Conservation (phyloP, 495 filamentous ascomycete genomes). For the Aspergillus heteromorphus region DNA sequence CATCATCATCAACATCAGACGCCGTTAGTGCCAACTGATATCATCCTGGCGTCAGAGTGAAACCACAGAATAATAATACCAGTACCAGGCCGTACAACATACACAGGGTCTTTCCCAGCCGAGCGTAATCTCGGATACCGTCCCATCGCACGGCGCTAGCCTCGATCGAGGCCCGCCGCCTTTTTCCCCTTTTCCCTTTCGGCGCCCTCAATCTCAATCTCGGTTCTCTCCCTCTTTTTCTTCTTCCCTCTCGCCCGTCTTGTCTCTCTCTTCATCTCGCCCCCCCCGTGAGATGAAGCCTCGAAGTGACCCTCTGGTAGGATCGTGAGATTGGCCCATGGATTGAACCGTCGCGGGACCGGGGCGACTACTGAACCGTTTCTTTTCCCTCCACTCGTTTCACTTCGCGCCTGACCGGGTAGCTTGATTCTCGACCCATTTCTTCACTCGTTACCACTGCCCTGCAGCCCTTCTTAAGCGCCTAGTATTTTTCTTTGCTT, state of each 20-base stretch:
- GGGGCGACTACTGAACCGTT: background rate
- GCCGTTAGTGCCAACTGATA: background rate
- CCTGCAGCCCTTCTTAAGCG: background rate
- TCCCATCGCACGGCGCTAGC: background rate
- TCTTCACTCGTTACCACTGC: conserved; percentile 15
- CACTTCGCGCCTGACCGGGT: conserved; percentile 10
- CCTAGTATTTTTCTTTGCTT: conserved; percentile 6
- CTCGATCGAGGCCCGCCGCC: conserved; percentile 1
- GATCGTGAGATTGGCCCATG: conserved; percentile 20
- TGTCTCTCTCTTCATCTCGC: conserved; percentile 3
- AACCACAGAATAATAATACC: background rate
- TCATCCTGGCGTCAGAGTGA: conserved; percentile 1
- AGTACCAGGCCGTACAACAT: background rate
- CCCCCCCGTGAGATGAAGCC: conserved; percentile 15
- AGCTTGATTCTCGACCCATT: background rate
- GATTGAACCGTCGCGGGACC: conserved; percentile 9
- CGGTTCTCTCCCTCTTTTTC: conserved; percentile 7
- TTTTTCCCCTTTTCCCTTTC: conserved; percentile 5
- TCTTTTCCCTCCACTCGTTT: conserved; percentile 13
- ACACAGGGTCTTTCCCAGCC: background rate
- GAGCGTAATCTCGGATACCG: background rate
- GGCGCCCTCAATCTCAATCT: background rate
- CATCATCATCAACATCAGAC: background rate
- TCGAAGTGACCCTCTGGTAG: conserved; percentile 24
- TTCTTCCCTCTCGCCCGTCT: conserved; percentile 1